A percentile compares a stretch with the other conserved stretches of the same genome.
Conservation (phyloP, 139 green algal species). For the Spirogloea muscicola region DNA sequence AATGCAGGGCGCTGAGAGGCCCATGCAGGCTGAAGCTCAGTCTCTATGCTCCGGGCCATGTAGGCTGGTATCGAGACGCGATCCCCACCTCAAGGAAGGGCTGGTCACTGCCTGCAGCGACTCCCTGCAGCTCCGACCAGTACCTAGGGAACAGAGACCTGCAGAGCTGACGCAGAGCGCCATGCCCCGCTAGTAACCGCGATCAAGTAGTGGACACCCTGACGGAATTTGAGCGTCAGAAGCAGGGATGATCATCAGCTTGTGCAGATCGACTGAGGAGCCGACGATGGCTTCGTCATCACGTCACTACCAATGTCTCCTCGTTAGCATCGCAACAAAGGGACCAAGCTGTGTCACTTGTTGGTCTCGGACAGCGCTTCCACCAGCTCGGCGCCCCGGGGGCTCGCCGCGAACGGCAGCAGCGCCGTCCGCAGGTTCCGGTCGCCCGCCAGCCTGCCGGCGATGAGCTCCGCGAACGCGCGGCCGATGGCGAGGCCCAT, state of each 20-base stretch:
- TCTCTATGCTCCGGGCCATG: no score
- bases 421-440: background rate
- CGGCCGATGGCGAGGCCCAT: background rate
- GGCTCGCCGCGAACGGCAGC: constrained; percentile 2
- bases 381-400: background rate
- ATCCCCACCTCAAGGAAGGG: constrained; percentile 25
- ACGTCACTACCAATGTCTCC: background rate
- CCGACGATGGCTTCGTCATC: background rate
- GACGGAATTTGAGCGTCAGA: background rate
- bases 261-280: background rate
- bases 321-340: background rate
- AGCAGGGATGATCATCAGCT: background rate
- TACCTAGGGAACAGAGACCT: constrained; percentile 16
- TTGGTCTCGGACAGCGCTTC: constrained; percentile 7
- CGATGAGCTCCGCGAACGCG: background rate
- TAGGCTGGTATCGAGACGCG: no score
- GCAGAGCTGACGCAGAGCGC: background rate
- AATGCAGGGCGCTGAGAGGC: no score
- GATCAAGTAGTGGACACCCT: background rate
- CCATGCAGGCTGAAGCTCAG: no score
- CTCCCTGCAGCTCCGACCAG: constrained; percentile 37
- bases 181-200: background rate
- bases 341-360: background rate
- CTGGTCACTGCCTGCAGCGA: constrained; percentile 18
- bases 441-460: background rate